Conservation (phyloP, 768 basidiomycete species). For the Russula olivacea region DNA sequence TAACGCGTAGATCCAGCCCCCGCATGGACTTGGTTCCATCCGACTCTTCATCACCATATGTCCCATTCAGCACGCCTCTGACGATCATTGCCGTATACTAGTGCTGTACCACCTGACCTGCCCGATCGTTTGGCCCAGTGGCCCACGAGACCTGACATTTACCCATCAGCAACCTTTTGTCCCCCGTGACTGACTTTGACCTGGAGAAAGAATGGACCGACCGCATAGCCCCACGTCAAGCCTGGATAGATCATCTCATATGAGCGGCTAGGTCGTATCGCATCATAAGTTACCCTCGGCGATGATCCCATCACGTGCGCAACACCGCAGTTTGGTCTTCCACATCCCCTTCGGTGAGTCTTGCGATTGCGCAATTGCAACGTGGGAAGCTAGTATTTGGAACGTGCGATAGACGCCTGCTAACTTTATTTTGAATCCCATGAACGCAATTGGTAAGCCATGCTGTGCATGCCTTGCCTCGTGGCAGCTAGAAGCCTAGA, state of each 20-base stretch:
- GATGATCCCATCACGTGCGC: neutral
- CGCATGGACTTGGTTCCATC: conserved; percentile 10
- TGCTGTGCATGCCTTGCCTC: conserved; percentile 3
- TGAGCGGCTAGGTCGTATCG: neutral
- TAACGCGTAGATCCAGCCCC: conserved; percentile 18
- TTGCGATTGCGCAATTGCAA: neutral
- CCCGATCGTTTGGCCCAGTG: conserved; percentile 4
- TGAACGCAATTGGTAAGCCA: neutral
- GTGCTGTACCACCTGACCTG: conserved; percentile 14
- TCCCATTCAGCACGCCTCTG: conserved; percentile 7
- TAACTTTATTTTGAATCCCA: neutral
- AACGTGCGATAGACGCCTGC: neutral
- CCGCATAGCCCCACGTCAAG: neutral
- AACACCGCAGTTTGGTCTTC: no score
- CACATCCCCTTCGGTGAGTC: neutral
- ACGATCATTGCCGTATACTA: conserved; percentile 5
- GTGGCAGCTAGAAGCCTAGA: conserved; percentile 12
- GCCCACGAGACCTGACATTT: neutral
- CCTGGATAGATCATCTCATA: neutral
- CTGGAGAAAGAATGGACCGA: conserved; percentile 3
- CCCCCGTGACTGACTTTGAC: conserved; percentile 20
- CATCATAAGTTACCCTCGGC: neutral
- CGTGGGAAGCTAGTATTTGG: neutral
- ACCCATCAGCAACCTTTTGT: neutral
- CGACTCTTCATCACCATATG: conserved; percentile 9